phyloP scores from a whole-genome alignment of 2,329 filamentous ascomycete genomes.

The Rutstroemia sp. region DNA sequence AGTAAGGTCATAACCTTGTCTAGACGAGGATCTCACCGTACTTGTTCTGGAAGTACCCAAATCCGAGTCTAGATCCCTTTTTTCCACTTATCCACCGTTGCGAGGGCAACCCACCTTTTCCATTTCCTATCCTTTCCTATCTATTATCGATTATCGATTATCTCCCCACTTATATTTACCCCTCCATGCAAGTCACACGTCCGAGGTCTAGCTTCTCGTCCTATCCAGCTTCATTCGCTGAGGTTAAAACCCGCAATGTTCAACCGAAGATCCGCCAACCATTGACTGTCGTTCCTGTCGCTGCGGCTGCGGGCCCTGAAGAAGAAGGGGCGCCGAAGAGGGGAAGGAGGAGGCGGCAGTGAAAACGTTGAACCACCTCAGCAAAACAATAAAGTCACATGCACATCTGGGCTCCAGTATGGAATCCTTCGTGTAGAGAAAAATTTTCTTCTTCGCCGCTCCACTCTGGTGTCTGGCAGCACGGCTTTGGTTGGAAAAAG shows the following conservation, averaged over 20 bases:
- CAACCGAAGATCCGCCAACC: not conserved
- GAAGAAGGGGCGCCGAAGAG: no score
- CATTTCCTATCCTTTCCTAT: not conserved
- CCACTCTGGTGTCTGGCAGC: not conserved
- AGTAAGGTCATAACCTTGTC: no score
- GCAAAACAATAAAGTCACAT: slow-evolving; percentile 1
- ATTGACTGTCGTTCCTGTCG: no score
- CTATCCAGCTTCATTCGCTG: not conserved
- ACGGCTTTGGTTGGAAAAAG: not conserved
- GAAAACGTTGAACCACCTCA: no score
- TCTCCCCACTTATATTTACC: not conserved
- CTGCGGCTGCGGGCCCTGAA: no score
- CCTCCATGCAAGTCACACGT: slow-evolving; percentile 6
- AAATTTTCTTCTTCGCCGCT: not conserved
- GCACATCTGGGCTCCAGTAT: not conserved
- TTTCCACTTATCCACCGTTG: not conserved
- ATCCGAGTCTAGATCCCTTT: not conserved
- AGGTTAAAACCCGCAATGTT: no score
- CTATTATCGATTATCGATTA: not conserved
- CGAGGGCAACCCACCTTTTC: not conserved
- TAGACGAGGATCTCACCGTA: no score
- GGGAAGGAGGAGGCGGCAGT: no score
- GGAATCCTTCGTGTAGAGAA: not conserved
- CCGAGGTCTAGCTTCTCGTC: not conserved
- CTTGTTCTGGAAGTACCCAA: no score